A percentile compares a stretch with the other conserved stretches of the same genome.
Evolutionary conservation across 148 eudicot genomes (phyloP).

Genomic region (Rheum nobile): DNA sequence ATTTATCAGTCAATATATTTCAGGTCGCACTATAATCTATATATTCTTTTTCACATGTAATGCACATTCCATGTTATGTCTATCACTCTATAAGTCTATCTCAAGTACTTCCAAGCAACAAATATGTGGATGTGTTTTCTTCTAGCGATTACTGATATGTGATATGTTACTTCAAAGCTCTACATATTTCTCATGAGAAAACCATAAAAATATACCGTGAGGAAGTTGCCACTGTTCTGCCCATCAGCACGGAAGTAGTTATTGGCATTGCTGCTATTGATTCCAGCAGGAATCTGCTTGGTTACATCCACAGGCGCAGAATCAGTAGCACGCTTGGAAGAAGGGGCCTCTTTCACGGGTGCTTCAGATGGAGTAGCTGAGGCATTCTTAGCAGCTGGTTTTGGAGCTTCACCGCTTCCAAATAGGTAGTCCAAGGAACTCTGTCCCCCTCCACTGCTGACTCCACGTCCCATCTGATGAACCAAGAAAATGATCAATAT

Average conservation of each 20-base stretch:
- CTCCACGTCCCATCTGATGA: conserved; percentile 47
- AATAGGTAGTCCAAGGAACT: conserved; percentile 49
- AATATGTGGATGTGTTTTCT: background rate
- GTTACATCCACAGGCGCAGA: conserved; percentile 8
- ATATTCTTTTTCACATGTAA: background rate
- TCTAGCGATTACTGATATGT: background rate
- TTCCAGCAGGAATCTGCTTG: conserved; percentile 27
- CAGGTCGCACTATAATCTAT: background rate
- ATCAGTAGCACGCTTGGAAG: background rate
- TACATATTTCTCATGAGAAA: background rate
- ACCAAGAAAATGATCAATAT: background rate
- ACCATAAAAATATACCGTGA: conserved; percentile 13
- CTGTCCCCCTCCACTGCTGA: conserved; percentile 64
- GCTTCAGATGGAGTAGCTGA: conserved; percentile 21
- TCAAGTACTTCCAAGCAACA: background rate
- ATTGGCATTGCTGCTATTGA: conserved; percentile 17
- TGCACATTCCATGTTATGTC: background rate
- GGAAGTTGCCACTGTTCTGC: conserved; percentile 33
- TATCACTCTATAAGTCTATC: background rate
- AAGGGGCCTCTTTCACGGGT: conserved; percentile 9
- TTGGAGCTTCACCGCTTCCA: conserved; percentile 26
- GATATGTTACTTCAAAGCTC: background rate
- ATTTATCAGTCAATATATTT: background rate
- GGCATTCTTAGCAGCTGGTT: conserved; percentile 13
- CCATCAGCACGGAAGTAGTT: conserved; percentile 29